Percentiles rank a stretch among this genome's conserved stretches.
These are phyloP conservation scores for Aspergillus japonicus DNA, from an alignment of 2,329 filamentous ascomycete genomes.

Conservation along the genomic window DNA sequence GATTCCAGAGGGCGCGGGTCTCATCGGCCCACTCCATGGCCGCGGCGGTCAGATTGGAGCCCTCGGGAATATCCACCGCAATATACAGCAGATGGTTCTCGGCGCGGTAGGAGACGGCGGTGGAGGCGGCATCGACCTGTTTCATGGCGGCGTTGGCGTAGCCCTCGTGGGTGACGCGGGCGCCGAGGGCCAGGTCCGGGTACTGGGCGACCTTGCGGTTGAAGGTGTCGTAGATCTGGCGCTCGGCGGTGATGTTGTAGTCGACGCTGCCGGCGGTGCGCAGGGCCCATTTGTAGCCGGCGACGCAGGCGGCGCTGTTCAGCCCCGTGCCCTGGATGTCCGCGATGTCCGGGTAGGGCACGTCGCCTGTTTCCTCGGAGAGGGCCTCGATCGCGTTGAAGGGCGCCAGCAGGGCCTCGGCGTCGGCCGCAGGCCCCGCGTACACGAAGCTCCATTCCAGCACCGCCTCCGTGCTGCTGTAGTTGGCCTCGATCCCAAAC, in stretches of 20 bases:
- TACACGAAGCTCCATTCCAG: conserved; percentile 1
- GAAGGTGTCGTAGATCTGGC: background rate
- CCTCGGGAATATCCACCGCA: background rate
- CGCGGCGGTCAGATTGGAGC: too few relatives aligned
- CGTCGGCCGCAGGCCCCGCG: background rate
- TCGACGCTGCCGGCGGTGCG: background rate
- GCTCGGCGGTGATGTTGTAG: conserved; percentile 1
- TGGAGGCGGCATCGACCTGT: background rate
- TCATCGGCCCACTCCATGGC: background rate
- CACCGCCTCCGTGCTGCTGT: background rate
- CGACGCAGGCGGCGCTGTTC: background rate
- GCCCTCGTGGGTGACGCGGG: background rate
- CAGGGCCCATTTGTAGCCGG: background rate
- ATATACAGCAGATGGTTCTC: background rate
- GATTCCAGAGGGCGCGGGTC: background rate
- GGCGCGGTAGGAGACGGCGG: background rate
- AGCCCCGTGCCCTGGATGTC: background rate
- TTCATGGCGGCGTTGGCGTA: background rate
- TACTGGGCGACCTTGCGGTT: background rate
- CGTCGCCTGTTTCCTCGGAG: background rate
- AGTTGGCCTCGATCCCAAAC: background rate
- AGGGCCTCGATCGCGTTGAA: background rate
- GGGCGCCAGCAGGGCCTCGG: background rate
- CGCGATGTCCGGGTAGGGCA: background rate
- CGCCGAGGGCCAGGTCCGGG: background rate